These are phyloP conservation scores for Drosera capensis DNA, from an alignment of 148 eudicot species.

Conservation along the genomic window DNA sequence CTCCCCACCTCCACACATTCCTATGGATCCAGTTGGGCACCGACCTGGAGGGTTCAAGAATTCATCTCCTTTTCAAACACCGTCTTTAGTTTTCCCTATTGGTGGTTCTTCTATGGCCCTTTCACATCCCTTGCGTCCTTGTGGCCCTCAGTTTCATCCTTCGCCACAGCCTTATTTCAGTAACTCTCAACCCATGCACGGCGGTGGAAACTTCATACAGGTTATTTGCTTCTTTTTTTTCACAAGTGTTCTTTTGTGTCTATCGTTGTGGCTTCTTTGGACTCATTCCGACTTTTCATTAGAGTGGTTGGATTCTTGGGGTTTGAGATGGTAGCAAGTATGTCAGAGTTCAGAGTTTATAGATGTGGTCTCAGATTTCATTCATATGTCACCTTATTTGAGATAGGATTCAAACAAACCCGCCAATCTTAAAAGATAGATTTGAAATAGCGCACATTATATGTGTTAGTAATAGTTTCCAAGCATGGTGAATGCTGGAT, in stretches of 20 bases:
- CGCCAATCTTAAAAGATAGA: too few relatives aligned
- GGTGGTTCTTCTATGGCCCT: constrained; percentile 19
- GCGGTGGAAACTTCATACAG: background rate
- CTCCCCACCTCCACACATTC: constrained; percentile 67
- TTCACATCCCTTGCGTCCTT: constrained; percentile 18
- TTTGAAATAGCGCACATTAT: too few relatives aligned
- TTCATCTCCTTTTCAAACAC: constrained; percentile 25
- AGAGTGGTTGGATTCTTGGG: background rate
- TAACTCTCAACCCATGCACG: background rate
- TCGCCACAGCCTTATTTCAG: constrained; percentile 17
- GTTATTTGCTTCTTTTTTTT: background rate
- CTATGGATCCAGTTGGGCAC: constrained; percentile 33
- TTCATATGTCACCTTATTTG: too few relatives aligned
- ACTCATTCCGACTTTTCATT: background rate
- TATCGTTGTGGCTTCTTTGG: background rate
- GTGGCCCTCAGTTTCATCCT: constrained; percentile 21
- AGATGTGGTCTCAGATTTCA: too few relatives aligned
- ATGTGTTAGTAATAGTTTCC: too few relatives aligned
- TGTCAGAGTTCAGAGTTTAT: too few relatives aligned
- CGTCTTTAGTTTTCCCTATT: constrained; percentile 44
- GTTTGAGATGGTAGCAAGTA: background rate
- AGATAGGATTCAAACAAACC: too few relatives aligned
- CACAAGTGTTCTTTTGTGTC: background rate
- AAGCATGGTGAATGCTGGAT: too few relatives aligned
- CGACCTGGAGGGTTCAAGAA: constrained; percentile 20